Evolutionary conservation across 2,329 filamentous ascomycete species (phyloP), one percentile per base, ranked within the genome.

Genomic region (Akanthomyces lecanii): DNA sequence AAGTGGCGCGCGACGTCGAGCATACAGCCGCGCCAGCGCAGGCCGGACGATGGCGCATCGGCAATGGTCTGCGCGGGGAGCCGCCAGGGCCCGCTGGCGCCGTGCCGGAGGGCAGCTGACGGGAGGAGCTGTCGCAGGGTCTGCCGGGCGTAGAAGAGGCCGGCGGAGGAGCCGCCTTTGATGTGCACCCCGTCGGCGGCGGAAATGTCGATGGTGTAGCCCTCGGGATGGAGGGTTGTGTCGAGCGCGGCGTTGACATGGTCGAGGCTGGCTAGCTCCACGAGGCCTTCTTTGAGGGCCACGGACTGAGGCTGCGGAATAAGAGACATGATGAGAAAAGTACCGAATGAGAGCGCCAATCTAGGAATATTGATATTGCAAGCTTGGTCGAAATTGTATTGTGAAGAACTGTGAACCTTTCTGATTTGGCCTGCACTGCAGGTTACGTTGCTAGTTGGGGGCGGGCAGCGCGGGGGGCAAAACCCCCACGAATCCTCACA

Each of bases 311-410:
- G 47, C 44, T 44, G 40, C 12, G 64, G 62, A n/a, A 56, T 42
- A 8, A 54, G 11, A 47, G 66, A 66, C 40, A 78, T 78, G 74
- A 61, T 77, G 14, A 1, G 11, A 18, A 0, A n/a, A 42, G 6
- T 10, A 42, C 5, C 3, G 10, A 52, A 3, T 8, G 12, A 38
- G 10, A 38, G 1, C 10, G 12, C 10, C 33, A 38, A 38, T 38
- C 33, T 12, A 38, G 12, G 7, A 38, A 3, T 11, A 4, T 38
- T 12, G 4, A 48, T 25, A 23, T 23, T 14, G 12, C 25, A 14
- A 14, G 1, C 12, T n/a, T 30, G 25, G 48, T 11, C 11, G 36
- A 25, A 21, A 28, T 16, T 52, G 38, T 40, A 40, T 40, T 25
- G 51, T 11, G 6, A 51, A 5, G 5, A 14, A 16, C 6, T 48